Evolutionary conservation across 1,284 basidiomycete genomes (phyloP).

Genomic region (Violaceomyces palustris): DNA sequence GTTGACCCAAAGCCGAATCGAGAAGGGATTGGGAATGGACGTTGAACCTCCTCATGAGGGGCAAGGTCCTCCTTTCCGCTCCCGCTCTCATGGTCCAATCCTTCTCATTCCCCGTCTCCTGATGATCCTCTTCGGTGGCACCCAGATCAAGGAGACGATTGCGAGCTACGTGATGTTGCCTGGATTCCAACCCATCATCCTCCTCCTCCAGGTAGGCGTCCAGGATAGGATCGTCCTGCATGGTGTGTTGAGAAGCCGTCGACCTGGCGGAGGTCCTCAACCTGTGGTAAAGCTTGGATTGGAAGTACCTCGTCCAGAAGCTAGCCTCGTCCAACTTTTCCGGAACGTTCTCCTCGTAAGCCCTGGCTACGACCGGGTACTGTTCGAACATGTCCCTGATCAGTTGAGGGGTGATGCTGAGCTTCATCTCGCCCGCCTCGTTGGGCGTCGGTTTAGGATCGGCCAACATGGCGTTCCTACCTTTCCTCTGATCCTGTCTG

Average conservation of each 20-base stretch:
- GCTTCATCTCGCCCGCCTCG: conserved; percentile 61
- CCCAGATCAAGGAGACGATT: conserved; percentile 78
- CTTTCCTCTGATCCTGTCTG: conserved; percentile 36
- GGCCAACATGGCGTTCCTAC: conserved; percentile 46
- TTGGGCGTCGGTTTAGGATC: conserved; percentile 46
- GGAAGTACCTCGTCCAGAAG: conserved; percentile 96
- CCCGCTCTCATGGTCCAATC: conserved; percentile 97
- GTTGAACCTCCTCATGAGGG: conserved; percentile 93
- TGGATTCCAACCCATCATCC: conserved; percentile 83
- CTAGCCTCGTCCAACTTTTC: conserved; percentile 77
- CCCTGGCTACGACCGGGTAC: conserved; percentile 87
- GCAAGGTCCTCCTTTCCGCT: conserved; percentile 75
- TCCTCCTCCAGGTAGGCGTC: conserved; percentile 91
- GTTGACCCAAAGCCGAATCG: conserved; percentile 56
- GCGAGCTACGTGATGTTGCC: conserved; percentile 64
- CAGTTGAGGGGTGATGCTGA: conserved; percentile 84
- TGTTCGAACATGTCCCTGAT: conserved; percentile 95
- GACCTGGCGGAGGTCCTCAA: conserved; percentile 88
- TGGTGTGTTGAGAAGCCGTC: conserved; percentile 73
- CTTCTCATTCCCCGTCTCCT: conserved; percentile 77
- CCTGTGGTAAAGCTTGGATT: conserved; percentile 86
- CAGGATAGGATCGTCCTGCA: conserved; percentile 87
- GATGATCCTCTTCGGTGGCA: conserved; percentile 87
- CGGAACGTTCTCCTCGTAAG: conserved; percentile 89
- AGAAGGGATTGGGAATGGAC: conserved; percentile 88